These are phyloP conservation scores for Fraxinus sp. DNA, from an alignment of 305 asterid genomes.

Conservation along the genomic window DNA sequence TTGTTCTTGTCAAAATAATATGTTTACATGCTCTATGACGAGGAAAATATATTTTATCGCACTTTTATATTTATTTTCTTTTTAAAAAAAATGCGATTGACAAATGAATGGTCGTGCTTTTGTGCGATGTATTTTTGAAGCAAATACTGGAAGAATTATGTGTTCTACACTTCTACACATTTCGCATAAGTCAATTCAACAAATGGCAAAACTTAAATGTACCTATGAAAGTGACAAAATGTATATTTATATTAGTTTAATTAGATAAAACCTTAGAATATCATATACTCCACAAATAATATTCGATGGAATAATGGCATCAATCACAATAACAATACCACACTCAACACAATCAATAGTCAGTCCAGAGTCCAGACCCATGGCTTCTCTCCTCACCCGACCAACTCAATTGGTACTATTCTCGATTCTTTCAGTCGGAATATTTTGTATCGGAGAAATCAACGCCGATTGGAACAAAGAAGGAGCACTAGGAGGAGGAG, in stretches of 20 bases:
- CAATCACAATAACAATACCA: too few relatives aligned
- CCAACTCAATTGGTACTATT: constrained; percentile 29
- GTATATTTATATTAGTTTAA: not conserved
- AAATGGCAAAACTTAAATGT: not conserved
- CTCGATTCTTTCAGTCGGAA: constrained; percentile 35
- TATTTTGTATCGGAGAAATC: constrained; percentile 31
- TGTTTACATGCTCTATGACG: too few relatives aligned
- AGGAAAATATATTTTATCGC: too few relatives aligned
- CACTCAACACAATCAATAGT: not conserved
- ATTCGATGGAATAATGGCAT: not conserved
- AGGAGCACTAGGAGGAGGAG: not conserved
- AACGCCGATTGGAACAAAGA: too few relatives aligned
- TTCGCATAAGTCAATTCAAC: not conserved
- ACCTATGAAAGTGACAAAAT: not conserved
- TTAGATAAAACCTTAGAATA: too few relatives aligned
- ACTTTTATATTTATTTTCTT: too few relatives aligned
- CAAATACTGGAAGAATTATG: too few relatives aligned
- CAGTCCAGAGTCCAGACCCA: constrained; percentile 21
- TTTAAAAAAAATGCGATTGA: too few relatives aligned
- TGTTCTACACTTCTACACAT: not conserved
- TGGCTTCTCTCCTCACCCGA: constrained; percentile 44
- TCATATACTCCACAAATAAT: not conserved
- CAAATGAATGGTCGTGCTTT: too few relatives aligned
- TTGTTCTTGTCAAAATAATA: too few relatives aligned
- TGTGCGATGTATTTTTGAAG: too few relatives aligned